Evolutionary conservation across 2,329 filamentous ascomycete genomes (phyloP).

Genomic region (Colletotrichum lupini): DNA sequence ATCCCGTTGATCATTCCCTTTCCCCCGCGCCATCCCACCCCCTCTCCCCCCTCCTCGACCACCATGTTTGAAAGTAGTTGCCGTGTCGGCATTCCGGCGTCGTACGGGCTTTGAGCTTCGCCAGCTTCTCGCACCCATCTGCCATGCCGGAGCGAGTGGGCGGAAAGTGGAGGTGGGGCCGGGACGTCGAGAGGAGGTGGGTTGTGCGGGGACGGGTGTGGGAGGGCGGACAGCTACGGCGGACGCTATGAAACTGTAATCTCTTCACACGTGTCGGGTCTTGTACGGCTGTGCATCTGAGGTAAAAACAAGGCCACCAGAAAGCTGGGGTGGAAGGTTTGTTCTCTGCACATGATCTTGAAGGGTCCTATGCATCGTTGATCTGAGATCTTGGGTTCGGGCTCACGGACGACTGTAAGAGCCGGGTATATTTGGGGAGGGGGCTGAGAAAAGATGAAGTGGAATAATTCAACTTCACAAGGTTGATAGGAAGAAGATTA

Average conservation of each 20-base stretch:
- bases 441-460: too few species aligned
- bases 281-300: background rate
- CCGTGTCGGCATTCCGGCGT: constrained; percentile 24
- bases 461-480: too few species aligned
- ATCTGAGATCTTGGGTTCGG: background rate
- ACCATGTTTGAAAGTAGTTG: constrained; percentile 10
- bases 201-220: constrained; percentile 12
- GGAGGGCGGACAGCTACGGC: background rate
- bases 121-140: too few species aligned
- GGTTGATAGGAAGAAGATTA: too few species aligned
- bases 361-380: too few species aligned
- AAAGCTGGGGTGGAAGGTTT: background rate
- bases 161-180: constrained; percentile 35
- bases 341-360: background rate
- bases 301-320: background rate
- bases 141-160: too few species aligned
- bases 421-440: too few species aligned
- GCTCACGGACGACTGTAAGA: background rate
- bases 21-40: background rate
- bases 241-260: background rate
- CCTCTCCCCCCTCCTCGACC: background rate
- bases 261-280: background rate
- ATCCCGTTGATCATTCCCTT: background rate
- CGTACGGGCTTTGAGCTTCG: background rate
- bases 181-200: constrained; percentile 4